Evolutionary conservation across 768 basidiomycete genomes (phyloP), one percentile per base, ranked within the genome.

Genomic region (Asterophora lycoperdoides): DNA sequence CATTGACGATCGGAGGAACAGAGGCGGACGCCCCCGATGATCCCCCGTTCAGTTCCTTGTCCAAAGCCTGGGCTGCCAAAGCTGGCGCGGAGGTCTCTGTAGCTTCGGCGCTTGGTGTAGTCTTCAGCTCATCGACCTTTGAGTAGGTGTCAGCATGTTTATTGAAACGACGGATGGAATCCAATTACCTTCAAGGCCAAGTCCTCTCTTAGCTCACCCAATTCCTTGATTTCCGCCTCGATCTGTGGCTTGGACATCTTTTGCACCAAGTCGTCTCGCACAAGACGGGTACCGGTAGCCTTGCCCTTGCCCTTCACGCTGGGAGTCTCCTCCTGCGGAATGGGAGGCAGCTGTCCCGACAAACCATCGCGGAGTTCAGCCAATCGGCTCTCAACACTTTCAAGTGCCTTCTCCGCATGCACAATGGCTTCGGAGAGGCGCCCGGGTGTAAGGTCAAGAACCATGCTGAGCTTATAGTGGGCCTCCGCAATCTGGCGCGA

Each of bases 391-490:
- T 85, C 75, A 3, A 96, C 86, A 55, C 89, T 92, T 56, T 79
- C 79, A 14, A 92, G 69, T 0, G 93, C 92, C 50, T 79, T 79
- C 65, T 89, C 81, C 1, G 87, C 91, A 48, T 96, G 90, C 11
- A 64, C 56, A 36, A 97, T 88, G 2, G 94, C 86, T 48, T 91
- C 89, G 11, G 83, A 74, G 5, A 94, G 80, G 9, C 86, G 79
- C 3, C 90, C 89, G 0, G 93, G 80, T 1, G 90, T 93, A 52
- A 95, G 79, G 63, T 97, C 94, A 34, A 93, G 83, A 10, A 89
- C 93, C 64, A 95, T 91, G 60, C 89, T 92, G 54, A 97, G 77
- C 62, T 94, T 93, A 64, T 93, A 96, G 64, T 96, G 92, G 5
- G 86, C 91, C 63, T 93, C 92, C 0, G 94, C 92, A 56, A 96